Conservation (phyloP, 495 filamentous ascomycete species). For the Penicillium ochrochloron region DNA sequence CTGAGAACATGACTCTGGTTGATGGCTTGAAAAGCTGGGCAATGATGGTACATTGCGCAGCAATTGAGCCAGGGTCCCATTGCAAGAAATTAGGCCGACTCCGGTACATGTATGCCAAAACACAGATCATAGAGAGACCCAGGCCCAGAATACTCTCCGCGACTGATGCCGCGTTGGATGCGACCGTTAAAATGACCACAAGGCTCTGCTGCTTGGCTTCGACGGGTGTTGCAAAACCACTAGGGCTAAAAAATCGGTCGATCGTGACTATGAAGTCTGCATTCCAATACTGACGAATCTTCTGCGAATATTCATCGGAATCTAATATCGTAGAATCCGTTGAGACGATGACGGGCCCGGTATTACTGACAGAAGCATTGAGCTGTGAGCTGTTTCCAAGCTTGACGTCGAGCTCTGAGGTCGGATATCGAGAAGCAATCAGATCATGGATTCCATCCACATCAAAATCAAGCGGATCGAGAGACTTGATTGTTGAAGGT, state of each 20-base stretch:
- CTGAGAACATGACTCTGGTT: conserved; percentile 9
- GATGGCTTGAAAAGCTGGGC: conserved; percentile 17
- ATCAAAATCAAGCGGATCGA: conserved; percentile 1
- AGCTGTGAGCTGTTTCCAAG: not conserved
- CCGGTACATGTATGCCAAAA: conserved; percentile 17
- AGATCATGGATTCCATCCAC: conserved; percentile 13
- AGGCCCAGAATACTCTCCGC: conserved; percentile 20
- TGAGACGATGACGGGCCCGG: not conserved
- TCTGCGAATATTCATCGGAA: conserved; percentile 14
- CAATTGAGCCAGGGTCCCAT: conserved; percentile 25
- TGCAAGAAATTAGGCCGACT: conserved; percentile 21
- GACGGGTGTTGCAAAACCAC: not conserved
- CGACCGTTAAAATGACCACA: conserved; percentile 18
- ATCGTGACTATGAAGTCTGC: conserved; percentile 22
- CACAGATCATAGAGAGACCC: not conserved
- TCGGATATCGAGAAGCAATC: conserved; percentile 6
- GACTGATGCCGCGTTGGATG: conserved; percentile 16
- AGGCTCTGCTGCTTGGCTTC: conserved; percentile 14
- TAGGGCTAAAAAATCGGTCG: conserved; percentile 27
- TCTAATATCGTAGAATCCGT: not conserved
- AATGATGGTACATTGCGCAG: conserved; percentile 28
- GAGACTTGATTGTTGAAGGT: not conserved
- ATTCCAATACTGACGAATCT: conserved; percentile 27
- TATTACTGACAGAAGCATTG: not conserved
- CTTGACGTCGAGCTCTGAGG: not conserved